These are phyloP conservation scores for Eucalyptus erythrocorys DNA, from an alignment of 345 rosid species.

Conservation along the genomic window DNA sequence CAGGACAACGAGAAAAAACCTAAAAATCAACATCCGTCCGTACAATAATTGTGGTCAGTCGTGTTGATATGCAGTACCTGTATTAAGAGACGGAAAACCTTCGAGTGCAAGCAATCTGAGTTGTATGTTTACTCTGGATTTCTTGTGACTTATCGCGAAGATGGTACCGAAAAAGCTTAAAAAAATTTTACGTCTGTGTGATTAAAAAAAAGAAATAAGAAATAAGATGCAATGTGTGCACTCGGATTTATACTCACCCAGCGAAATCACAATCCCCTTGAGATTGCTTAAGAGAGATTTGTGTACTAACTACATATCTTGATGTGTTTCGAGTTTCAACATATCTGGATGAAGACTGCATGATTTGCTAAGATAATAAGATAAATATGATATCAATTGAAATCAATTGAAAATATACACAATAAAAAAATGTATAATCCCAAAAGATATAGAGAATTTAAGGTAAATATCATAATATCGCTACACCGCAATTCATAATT, in stretches of 20 bases:
- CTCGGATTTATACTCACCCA: too few relatives aligned
- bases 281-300: neutral
- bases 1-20: neutral
- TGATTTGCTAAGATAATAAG: neutral
- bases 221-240: neutral
- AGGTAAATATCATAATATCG: neutral
- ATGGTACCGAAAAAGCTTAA: rapidly evolving
- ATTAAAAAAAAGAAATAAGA: neutral
- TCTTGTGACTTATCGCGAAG: neutral
- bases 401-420: neutral
- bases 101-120: neutral
- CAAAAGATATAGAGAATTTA: neutral
- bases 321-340: neutral
- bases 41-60: neutral
- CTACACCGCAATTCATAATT: neutral
- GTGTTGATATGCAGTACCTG: neutral
- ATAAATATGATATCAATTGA: too few relatives aligned
- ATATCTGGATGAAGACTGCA: too few relatives aligned
- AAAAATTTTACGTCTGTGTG: neutral
- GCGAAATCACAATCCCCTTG: neutral
- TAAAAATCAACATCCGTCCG: neutral
- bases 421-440: too few relatives aligned
- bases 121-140: neutral
- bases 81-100: neutral
- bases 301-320: neutral